phyloP scores from a whole-genome alignment of 352 stramenopile species.

The Pythium vanterpoolii region DNA sequence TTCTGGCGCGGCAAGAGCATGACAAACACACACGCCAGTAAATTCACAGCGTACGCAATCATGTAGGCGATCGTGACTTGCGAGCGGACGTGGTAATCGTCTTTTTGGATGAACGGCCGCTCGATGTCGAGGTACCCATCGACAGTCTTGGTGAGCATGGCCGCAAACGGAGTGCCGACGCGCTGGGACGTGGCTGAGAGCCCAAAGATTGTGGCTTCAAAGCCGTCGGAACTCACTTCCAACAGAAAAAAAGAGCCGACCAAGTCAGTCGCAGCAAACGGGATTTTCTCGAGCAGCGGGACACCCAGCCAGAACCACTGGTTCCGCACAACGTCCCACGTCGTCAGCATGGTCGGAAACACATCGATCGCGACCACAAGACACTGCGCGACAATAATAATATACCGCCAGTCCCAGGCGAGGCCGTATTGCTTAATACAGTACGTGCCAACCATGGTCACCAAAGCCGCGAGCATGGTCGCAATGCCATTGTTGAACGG shows the following conservation, averaged over 20 bases:
- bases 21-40: slow-evolving; percentile 43
- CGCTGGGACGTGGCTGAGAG: slow-evolving; percentile 40
- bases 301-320: slow-evolving; percentile 68
- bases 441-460: slow-evolving; percentile 38
- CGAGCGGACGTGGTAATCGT: slow-evolving; percentile 31
- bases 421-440: slow-evolving; percentile 42
- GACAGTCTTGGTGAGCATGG: slow-evolving; percentile 53
- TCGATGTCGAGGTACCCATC: slow-evolving; percentile 51
- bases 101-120: slow-evolving; percentile 16
- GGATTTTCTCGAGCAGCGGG: slow-evolving; percentile 47
- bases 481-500: slow-evolving; percentile 54
- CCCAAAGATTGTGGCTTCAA: slow-evolving; percentile 45
- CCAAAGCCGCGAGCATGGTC: slow-evolving; percentile 35
- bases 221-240: slow-evolving; percentile 42
- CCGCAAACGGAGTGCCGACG: slow-evolving; percentile 42
- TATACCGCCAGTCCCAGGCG: slow-evolving; percentile 49
- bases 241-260: slow-evolving; percentile 47
- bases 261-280: slow-evolving; percentile 41
- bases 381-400: slow-evolving; percentile 39
- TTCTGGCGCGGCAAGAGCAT: slow-evolving; percentile 50
- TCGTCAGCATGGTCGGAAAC: slow-evolving; percentile 51
- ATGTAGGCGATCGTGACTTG: slow-evolving; percentile 55
- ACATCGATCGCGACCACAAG: slow-evolving; percentile 42
- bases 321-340: slow-evolving; percentile 60
- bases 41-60: slow-evolving; percentile 54